Percentiles rank a stretch among this genome's conserved stretches.
Evolutionary conservation across 2,329 filamentous ascomycete genomes (phyloP).

Genomic region (Cercospora citrullina): DNA sequence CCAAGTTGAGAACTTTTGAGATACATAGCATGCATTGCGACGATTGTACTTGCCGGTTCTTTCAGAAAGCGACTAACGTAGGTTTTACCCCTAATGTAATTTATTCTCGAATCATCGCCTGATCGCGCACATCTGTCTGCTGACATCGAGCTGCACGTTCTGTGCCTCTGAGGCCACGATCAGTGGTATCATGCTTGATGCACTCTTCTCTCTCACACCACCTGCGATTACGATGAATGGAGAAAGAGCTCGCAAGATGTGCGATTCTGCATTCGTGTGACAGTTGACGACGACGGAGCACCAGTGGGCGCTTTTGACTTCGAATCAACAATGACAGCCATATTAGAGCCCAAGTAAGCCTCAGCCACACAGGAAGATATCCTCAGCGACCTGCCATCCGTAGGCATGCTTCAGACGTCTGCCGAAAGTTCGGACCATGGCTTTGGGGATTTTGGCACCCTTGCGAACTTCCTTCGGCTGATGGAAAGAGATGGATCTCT

Average conservation of each 20-base stretch:
- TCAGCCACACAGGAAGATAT: conserved; percentile 30
- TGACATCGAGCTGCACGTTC: not conserved
- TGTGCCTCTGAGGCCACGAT: not conserved
- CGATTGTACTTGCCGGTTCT: not conserved
- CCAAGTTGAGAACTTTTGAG: not conserved
- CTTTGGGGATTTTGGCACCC: conserved; percentile 52
- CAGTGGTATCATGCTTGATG: not conserved
- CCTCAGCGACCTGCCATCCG: conserved; percentile 31
- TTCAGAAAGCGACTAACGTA: not conserved
- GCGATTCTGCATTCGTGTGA: not conserved
- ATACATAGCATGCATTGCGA: not conserved
- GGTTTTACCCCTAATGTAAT: not conserved
- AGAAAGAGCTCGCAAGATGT: not conserved
- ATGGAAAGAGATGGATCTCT: conserved; percentile 59
- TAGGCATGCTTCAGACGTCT: conserved; percentile 48
- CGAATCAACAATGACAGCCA: not conserved
- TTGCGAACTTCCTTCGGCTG: conserved; percentile 56
- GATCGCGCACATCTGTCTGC: not conserved
- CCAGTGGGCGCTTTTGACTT: not conserved
- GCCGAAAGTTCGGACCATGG: conserved; percentile 47
- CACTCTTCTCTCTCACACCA: not conserved
- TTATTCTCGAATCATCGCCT: not conserved
- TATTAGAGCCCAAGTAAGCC: not conserved
- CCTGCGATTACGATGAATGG: not conserved
- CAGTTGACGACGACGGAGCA: not conserved